Base-by-base conservation (phyloP, 2,329 filamentous ascomycete species). In the Xylaria sp. region DNA sequence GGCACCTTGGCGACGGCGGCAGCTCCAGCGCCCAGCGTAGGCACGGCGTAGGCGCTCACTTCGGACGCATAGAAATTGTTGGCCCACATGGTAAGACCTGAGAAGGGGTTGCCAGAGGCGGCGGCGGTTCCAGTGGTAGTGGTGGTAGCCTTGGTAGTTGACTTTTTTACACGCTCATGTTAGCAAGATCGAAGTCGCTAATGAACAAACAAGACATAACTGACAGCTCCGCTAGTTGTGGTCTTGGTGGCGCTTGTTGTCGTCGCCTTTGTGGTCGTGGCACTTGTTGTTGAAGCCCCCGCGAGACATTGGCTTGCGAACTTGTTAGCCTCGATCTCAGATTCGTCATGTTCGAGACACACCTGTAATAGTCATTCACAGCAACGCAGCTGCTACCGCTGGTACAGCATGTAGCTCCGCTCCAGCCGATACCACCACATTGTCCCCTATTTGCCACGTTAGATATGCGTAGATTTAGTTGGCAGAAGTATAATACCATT, bases 51-150 rank as follows among this genome's bases (percentile, higher is more conserved):
- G 44, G 77, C 84, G 65, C 83, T 82, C 66, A 89, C 82, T 77
- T 88, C 85, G 20, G 84, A 85, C n/a, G 84, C 81, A 74, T 88
- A 89, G 80, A 84, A 87, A 65, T 77, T 78, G 79, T 88, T 88
- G 75, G 86, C 83, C 82, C 84, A 88, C 74, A 84, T 80, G 60
- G 82, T 77, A 60, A 87, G 84, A 18, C 83, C 85, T 12, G 76
- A 69, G 77, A 86, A 88, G 15, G 86, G 85, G 80, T 88, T 89
- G n/a, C 88, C 89, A 15, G 84, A 78, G 73, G 81, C 84, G 50
- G 79, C 80, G 10, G 80, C 82, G 0, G 82, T 83, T 39, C 77
- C 77, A 32, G 76, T 77, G 44, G 75, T 77, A 34, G 70, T 76
- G 1, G 80, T 73, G 28, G 67, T 66, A 5, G 76, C 70, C 20